phyloP scores from a whole-genome alignment of 768 basidiomycete species.

The Leucogyrophana mollusca region DNA sequence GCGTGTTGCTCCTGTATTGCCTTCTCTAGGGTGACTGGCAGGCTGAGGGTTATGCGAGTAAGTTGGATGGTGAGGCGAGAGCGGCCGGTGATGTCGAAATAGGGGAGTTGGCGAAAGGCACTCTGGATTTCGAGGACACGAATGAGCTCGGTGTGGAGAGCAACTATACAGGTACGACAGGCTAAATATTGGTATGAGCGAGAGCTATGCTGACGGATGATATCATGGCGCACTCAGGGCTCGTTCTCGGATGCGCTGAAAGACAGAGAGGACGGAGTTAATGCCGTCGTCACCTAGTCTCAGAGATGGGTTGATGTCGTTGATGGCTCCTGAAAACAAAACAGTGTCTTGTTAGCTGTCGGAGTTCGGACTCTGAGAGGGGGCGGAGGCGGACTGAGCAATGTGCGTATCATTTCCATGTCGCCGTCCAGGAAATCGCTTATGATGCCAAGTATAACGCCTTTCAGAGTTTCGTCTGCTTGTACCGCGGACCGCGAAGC shows the following conservation, averaged over 20 bases:
- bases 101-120: conserved; percentile 71
- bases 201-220: neutral
- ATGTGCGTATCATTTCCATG: conserved; percentile 76
- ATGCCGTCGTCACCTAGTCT: conserved; percentile 78
- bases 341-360: conserved; percentile 1
- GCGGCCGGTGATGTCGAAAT: conserved; percentile 75
- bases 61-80: conserved; percentile 76
- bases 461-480: conserved; percentile 78
- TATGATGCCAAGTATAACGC: conserved; percentile 72
- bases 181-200: conserved; percentile 38
- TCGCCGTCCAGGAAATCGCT: conserved; percentile 86
- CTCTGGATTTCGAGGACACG: conserved; percentile 82
- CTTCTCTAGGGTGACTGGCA: conserved; percentile 72
- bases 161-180: conserved; percentile 73
- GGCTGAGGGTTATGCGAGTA: conserved; percentile 69
- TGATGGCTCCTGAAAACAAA: conserved; percentile 56
- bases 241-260: conserved; percentile 70
- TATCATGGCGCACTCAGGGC: conserved; percentile 56
- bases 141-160: conserved; percentile 70
- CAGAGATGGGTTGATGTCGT: conserved; percentile 77
- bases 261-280: conserved; percentile 66
- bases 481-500: conserved; percentile 48
- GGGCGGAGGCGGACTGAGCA: conserved; percentile 53
- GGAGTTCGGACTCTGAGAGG: neutral
- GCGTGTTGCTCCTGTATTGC: conserved; percentile 53